Percentiles rank a stretch among this genome's conserved stretches.
These are phyloP conservation scores for Peniophora sp. DNA, from an alignment of 1,284 basidiomycete species.

Conservation along the genomic window DNA sequence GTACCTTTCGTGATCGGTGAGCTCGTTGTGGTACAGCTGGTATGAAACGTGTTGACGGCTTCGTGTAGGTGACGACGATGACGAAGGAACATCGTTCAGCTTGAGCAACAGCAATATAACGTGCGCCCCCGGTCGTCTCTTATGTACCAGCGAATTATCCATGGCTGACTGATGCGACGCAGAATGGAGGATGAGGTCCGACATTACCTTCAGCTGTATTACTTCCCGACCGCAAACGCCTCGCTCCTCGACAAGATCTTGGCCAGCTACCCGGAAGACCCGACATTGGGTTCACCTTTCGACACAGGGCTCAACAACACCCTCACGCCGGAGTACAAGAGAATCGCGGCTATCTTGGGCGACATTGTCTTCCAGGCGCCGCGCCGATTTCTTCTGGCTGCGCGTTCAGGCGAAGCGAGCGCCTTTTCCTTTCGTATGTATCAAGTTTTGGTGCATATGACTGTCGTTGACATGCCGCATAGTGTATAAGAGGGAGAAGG, in stretches of 20 bases:
- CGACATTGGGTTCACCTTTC: slow-evolving; percentile 43
- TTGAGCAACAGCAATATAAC: not conserved
- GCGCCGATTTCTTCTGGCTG: slow-evolving; percentile 41
- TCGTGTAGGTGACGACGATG: not conserved
- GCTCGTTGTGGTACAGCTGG: too few species aligned
- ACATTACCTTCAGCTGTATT: slow-evolving; percentile 9
- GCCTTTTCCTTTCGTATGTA: slow-evolving; percentile 42
- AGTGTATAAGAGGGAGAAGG: slow-evolving; percentile 40
- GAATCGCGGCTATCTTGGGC: slow-evolving; percentile 39
- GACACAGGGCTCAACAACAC: slow-evolving; percentile 36
- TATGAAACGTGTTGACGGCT: too few species aligned
- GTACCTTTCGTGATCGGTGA: slow-evolving; percentile 21
- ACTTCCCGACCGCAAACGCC: slow-evolving; percentile 21
- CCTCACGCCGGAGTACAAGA: slow-evolving; percentile 40
- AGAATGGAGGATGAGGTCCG: not conserved
- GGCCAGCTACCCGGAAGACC: slow-evolving; percentile 32
- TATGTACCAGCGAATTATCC: not conserved
- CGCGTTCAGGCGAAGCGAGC: slow-evolving; percentile 30
- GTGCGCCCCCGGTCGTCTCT: not conserved
- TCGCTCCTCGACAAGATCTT: slow-evolving; percentile 23
- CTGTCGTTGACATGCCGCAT: slow-evolving; percentile 2
- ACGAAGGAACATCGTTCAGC: not conserved
- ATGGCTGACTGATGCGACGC: too few species aligned
- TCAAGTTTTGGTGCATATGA: not conserved
- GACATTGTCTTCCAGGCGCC: slow-evolving; percentile 46